phyloP scores from a whole-genome alignment of 2,329 filamentous ascomycete species.

The Ascosphaera acerosa region DNA sequence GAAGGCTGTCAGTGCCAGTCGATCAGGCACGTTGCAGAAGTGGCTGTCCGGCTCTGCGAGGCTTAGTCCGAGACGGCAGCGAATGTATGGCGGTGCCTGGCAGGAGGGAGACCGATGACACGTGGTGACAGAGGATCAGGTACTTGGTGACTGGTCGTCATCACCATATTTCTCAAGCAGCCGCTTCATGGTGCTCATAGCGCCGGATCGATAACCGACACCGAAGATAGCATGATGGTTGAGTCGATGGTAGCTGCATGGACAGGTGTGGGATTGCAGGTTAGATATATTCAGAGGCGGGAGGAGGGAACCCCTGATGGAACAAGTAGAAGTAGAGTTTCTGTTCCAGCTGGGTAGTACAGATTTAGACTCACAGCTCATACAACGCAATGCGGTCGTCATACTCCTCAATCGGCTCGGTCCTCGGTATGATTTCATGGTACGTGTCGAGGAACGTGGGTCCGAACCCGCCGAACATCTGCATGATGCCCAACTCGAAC shows the following conservation, averaged over 20 bases:
- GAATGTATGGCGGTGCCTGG: too few relatives aligned
- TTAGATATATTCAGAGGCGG: background rate
- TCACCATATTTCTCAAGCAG: slow-evolving; percentile 45
- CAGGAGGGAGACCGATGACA: too few relatives aligned
- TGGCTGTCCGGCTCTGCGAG: too few relatives aligned
- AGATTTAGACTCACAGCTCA: slow-evolving; percentile 37
- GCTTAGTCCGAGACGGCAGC: too few relatives aligned
- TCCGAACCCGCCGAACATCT: slow-evolving; percentile 82
- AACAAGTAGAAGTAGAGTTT: too few relatives aligned
- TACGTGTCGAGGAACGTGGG: slow-evolving; percentile 51
- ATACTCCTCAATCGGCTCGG: slow-evolving; percentile 59
- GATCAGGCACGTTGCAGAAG: too few relatives aligned
- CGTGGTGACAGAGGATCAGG: too few relatives aligned
- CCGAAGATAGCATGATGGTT: slow-evolving; percentile 79
- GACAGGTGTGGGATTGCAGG: background rate
- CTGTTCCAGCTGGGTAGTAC: background rate
- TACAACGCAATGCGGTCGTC: slow-evolving; percentile 63
- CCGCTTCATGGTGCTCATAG: slow-evolving; percentile 53
- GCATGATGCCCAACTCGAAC: slow-evolving; percentile 84
- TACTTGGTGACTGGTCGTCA: too few relatives aligned
- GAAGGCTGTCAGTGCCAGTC: too few relatives aligned
- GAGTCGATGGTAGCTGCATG: slow-evolving; percentile 55
- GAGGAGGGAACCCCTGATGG: slow-evolving; percentile 4
- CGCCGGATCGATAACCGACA: slow-evolving; percentile 47
- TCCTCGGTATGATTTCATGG: slow-evolving; percentile 45